Conservation (phyloP, 1,139 yeast species). For the Komagataea norvegica region DNA sequence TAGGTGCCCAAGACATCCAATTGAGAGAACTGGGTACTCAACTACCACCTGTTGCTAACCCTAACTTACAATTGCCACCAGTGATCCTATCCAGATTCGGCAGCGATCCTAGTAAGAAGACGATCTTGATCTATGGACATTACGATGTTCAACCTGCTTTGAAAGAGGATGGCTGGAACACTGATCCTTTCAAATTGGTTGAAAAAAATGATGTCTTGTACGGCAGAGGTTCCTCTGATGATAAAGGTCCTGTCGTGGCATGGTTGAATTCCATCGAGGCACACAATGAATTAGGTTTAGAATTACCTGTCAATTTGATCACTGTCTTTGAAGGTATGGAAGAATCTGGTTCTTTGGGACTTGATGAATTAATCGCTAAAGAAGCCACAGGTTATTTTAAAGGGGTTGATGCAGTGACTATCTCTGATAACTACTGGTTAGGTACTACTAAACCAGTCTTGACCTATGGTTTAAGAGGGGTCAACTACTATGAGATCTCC, state of each 20-base stretch:
- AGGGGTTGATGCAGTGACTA: conserved; percentile 90
- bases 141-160: conserved; percentile 98
- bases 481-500: conserved; percentile 81
- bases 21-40: conserved; percentile 81
- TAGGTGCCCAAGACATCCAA: conserved; percentile 82
- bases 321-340: conserved; percentile 99
- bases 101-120: conserved; percentile 71
- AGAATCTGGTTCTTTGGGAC: conserved; percentile 92
- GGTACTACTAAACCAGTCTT: conserved; percentile 95
- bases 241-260: conserved; percentile 96
- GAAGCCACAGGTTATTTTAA: conserved; percentile 81
- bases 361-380: conserved; percentile 71
- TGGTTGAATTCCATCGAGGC: conserved; percentile 95
- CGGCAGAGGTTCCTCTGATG: conserved; percentile 97
- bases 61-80: conserved; percentile 78
- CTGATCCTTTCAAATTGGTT: conserved; percentile 80
- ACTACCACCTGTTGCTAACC: conserved; percentile 73
- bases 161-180: conserved; percentile 88
- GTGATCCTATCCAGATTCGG: conserved; percentile 88
- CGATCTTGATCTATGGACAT: conserved; percentile 90
- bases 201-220: conserved; percentile 49
- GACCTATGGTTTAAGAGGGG: conserved; percentile 96
- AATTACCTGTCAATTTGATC: conserved; percentile 87
- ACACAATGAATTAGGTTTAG: conserved; percentile 76
- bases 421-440: conserved; percentile 96